Conservation (phyloP, 345 rosid species). For the Rhodomyrtus tomentosa region DNA sequence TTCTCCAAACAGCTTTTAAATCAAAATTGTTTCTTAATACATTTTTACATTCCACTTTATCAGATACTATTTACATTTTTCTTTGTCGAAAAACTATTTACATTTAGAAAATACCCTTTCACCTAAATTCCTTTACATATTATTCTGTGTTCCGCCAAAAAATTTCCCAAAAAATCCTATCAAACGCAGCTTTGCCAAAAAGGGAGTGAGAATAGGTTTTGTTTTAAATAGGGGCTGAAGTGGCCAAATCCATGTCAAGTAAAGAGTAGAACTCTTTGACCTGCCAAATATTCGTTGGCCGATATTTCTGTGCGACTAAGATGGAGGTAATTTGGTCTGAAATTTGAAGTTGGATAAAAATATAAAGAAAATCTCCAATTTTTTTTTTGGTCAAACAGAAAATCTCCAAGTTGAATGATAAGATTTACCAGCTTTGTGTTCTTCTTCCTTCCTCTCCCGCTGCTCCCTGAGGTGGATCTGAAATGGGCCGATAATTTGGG, state of each 20-base stretch:
- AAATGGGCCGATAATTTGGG: neutral
- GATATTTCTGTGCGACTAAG: neutral
- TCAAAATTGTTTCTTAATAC: neutral
- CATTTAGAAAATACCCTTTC: neutral
- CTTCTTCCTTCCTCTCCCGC: no score
- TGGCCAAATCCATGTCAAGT: neutral
- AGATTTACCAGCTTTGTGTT: no score
- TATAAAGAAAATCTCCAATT: neutral
- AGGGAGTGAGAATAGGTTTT: neutral
- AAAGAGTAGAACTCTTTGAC: neutral
- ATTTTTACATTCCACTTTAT: neutral
- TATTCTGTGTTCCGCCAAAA: neutral
- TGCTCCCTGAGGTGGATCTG: no score
- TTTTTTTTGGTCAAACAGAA: no score
- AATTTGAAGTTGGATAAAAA: neutral
- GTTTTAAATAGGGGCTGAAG: neutral
- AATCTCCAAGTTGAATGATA: no score
- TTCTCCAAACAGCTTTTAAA: neutral
- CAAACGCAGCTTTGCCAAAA: fast-evolving
- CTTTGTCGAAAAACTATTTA: no score
- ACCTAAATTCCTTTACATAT: neutral
- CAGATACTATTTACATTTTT: neutral
- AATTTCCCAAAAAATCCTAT: neutral
- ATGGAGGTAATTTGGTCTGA: neutral
- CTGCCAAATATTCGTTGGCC: fast-evolving